phyloP scores from a whole-genome alignment of 352 stramenopile genomes.

The Pythium periplocum region DNA sequence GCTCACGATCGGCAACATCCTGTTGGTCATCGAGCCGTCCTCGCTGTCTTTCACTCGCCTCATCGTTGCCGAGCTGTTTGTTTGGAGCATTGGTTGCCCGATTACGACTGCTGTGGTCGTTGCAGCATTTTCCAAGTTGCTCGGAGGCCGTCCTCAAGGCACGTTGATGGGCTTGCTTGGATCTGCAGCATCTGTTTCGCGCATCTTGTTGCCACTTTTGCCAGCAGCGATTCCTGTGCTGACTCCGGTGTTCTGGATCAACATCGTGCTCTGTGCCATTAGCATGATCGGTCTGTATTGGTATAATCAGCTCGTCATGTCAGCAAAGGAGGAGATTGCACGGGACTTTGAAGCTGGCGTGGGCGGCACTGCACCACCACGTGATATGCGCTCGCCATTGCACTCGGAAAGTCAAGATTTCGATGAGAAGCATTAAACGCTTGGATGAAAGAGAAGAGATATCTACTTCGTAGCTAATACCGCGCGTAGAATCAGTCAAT shows the following conservation, averaged over 20 bases:
- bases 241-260: constrained; percentile 73
- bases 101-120: constrained; percentile 75
- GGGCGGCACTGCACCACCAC: constrained; percentile 18
- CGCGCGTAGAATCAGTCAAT: background rate
- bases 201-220: constrained; percentile 69
- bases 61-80: constrained; percentile 51
- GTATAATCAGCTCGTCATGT: constrained; percentile 59
- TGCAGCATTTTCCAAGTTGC: constrained; percentile 72
- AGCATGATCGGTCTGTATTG: constrained; percentile 57
- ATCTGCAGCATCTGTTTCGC: constrained; percentile 63
- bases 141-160: constrained; percentile 65
- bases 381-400: constrained; percentile 36
- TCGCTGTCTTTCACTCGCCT: constrained; percentile 48
- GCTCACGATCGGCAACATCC: constrained; percentile 49
- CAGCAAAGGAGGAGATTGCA: constrained; percentile 40
- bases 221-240: constrained; percentile 60
- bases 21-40: constrained; percentile 40
- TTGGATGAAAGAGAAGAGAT: background rate
- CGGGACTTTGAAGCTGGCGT: constrained; percentile 36
- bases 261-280: constrained; percentile 49
- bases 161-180: constrained; percentile 78
- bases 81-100: constrained; percentile 77
- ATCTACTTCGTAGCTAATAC: background rate
- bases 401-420: constrained; percentile 18
- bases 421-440: background rate